Percentiles rank a stretch among this genome's conserved stretches.
Conservation (phyloP, 352 stramenopile genomes). For the Albugo laibachii region DNA sequence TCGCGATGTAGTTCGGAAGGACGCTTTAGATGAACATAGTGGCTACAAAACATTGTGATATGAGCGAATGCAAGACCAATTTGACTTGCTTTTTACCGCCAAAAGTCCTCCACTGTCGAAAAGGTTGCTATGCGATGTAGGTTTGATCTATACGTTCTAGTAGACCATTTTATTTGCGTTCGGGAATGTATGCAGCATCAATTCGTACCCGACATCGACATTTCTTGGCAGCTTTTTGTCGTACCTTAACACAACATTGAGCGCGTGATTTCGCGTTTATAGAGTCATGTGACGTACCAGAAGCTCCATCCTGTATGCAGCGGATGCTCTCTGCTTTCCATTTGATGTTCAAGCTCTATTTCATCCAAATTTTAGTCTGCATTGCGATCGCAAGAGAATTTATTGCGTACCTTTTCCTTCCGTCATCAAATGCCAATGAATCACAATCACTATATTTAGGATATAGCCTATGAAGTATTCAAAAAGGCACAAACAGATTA, state of each 20-base stretch:
- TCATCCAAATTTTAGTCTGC: too few relatives aligned
- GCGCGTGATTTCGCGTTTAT: background rate
- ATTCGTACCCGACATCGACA: slow-evolving; percentile 54
- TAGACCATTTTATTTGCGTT: background rate
- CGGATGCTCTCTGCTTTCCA: slow-evolving; percentile 26
- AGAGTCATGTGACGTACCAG: slow-evolving; percentile 21
- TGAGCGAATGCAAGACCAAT: background rate
- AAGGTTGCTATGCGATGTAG: slow-evolving; percentile 81
- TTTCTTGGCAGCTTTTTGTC: slow-evolving; percentile 88
- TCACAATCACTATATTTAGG: too few relatives aligned
- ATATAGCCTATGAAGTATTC: too few relatives aligned
- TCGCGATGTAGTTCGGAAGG: slow-evolving; percentile 81
- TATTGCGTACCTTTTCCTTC: too few relatives aligned
- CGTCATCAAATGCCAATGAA: too few relatives aligned
- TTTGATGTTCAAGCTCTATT: too few relatives aligned
- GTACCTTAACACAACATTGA: slow-evolving; percentile 38
- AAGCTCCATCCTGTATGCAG: slow-evolving; percentile 81
- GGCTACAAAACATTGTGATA: slow-evolving; percentile 11
- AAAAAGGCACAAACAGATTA: too few relatives aligned
- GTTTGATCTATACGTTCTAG: slow-evolving; percentile 57
- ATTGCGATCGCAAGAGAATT: too few relatives aligned
- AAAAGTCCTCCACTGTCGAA: slow-evolving; percentile 84
- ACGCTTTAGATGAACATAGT: slow-evolving; percentile 89
- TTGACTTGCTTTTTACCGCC: slow-evolving; percentile 28
- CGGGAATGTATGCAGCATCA: background rate